A percentile compares a stretch with the other conserved stretches of the same genome.
phyloP scores from a whole-genome alignment of 129 eudicot species.

The Pulicaria dysenterica region DNA sequence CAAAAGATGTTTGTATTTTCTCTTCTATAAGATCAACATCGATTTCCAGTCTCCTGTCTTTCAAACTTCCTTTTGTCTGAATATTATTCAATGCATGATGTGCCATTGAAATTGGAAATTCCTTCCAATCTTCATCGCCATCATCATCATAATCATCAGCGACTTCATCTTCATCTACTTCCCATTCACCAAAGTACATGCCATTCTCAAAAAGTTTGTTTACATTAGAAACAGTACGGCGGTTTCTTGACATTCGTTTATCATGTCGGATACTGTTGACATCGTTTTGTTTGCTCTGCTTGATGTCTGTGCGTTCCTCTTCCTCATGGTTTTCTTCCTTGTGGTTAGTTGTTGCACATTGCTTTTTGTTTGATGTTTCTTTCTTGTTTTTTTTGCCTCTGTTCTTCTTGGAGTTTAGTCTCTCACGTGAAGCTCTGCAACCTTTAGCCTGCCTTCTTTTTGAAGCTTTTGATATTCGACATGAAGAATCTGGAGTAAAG shows the following conservation, averaged over 20 bases:
- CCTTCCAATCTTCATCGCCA: slow-evolving; percentile 22
- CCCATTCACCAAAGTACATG: slow-evolving; percentile 12
- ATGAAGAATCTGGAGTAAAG: slow-evolving; percentile 17
- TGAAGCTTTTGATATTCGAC: slow-evolving; percentile 26
- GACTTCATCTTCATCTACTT: slow-evolving; percentile 24
- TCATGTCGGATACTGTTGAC: slow-evolving; percentile 8
- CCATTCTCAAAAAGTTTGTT: slow-evolving; percentile 21
- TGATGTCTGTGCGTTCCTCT: slow-evolving; percentile 27
- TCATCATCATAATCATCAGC: slow-evolving; percentile 26
- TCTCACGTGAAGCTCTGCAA: slow-evolving; percentile 22
- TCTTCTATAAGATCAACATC: slow-evolving; percentile 27
- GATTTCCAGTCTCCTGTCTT: slow-evolving; percentile 18
- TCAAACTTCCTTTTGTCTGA: slow-evolving; percentile 29
- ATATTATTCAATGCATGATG: not conserved
- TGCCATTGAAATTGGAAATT: not conserved
- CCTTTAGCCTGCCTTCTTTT: slow-evolving; percentile 20
- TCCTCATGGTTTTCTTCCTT: slow-evolving; percentile 27
- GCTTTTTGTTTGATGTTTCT: slow-evolving; percentile 15
- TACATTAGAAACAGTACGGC: slow-evolving; percentile 20
- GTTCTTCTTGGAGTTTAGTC: slow-evolving; percentile 8
- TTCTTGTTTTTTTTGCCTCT: slow-evolving; percentile 24
- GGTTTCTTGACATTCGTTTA: slow-evolving; percentile 17
- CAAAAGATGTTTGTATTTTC: slow-evolving; percentile 16
- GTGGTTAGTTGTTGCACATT: slow-evolving; percentile 2
- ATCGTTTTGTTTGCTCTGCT: slow-evolving; percentile 27